Evolutionary conservation across 768 basidiomycete species (phyloP).

Genomic region (Trametes punicea): DNA sequence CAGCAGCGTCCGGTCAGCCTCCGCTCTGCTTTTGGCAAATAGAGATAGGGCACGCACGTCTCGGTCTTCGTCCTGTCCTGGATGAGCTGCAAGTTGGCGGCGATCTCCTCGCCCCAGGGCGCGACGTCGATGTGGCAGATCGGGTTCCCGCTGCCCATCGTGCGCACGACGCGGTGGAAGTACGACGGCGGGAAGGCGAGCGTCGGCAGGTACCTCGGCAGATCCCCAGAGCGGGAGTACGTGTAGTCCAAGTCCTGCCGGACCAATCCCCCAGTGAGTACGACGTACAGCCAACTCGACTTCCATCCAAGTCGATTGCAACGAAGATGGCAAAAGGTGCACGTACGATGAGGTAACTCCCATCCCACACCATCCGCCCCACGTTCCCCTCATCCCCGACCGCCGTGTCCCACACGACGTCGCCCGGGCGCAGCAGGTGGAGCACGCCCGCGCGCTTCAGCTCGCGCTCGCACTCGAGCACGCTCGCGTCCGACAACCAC

Average conservation of each 20-base stretch:
- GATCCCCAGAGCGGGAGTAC: constrained; percentile 70
- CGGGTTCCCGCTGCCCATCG: constrained; percentile 37
- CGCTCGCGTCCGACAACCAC: constrained; percentile 80
- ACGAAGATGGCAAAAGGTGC: constrained; percentile 11
- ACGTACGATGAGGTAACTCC: constrained; percentile 81
- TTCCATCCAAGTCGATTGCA: neutral
- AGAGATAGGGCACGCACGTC: constrained; percentile 52
- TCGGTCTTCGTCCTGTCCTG: constrained; percentile 77
- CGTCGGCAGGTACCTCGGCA: constrained; percentile 77
- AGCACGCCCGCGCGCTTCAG: constrained; percentile 64
- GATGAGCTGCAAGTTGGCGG: constrained; percentile 66
- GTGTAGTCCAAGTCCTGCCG: constrained; percentile 85
- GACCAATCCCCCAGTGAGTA: neutral
- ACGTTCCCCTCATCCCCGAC: constrained; percentile 84
- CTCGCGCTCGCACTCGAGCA: constrained; percentile 81
- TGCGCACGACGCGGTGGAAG: constrained; percentile 82
- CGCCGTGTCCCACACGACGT: constrained; percentile 85
- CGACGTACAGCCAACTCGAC: neutral
- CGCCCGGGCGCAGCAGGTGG: constrained; percentile 64
- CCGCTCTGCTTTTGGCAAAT: constrained; percentile 11
- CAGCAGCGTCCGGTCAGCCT: too few species aligned
- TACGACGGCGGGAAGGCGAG: constrained; percentile 85
- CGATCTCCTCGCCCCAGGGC: constrained; percentile 79
- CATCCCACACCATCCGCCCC: constrained; percentile 85
- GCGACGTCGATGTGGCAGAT: constrained; percentile 70